phyloP scores from a whole-genome alignment of 331 rosid genomes.

The Malus hybrid region DNA sequence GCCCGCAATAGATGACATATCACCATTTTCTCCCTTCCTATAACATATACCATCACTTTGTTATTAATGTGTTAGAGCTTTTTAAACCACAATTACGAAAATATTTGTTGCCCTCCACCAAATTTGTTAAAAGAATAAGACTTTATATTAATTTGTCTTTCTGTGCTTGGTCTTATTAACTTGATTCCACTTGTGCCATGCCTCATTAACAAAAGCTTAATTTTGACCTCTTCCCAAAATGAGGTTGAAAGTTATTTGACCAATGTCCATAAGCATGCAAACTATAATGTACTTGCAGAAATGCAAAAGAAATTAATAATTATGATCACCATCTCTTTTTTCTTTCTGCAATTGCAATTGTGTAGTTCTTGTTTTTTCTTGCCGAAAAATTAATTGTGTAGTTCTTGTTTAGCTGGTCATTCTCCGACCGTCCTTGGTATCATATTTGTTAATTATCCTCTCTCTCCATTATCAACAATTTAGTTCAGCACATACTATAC shows the following conservation, averaged over 20 bases:
- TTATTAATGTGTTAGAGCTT: too few species aligned
- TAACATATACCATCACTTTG: too few species aligned
- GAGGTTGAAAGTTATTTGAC: conserved; percentile 8
- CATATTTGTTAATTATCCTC: not conserved
- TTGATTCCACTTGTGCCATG: not conserved
- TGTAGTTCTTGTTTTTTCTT: not conserved
- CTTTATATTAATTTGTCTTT: not conserved
- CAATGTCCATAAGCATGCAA: not conserved
- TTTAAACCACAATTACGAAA: too few species aligned
- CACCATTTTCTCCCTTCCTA: too few species aligned
- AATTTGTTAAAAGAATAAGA: not conserved
- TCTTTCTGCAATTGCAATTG: too few species aligned
- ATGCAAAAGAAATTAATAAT: not conserved
- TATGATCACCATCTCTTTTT: not conserved
- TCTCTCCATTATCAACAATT: not conserved
- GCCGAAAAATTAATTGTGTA: too few species aligned
- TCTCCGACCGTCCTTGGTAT: not conserved
- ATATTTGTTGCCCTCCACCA: too few species aligned
- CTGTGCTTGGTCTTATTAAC: not conserved
- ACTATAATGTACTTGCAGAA: too few species aligned
- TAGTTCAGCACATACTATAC: not conserved
- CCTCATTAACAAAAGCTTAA: not conserved
- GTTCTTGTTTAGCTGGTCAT: not conserved
- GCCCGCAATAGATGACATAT: too few species aligned
- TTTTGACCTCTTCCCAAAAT: conserved; percentile 11